Percentiles rank a stretch among this genome's conserved stretches.
These are phyloP conservation scores for Chenopodium formosanum DNA, from an alignment of 148 eudicot genomes.

Conservation along the genomic window DNA sequence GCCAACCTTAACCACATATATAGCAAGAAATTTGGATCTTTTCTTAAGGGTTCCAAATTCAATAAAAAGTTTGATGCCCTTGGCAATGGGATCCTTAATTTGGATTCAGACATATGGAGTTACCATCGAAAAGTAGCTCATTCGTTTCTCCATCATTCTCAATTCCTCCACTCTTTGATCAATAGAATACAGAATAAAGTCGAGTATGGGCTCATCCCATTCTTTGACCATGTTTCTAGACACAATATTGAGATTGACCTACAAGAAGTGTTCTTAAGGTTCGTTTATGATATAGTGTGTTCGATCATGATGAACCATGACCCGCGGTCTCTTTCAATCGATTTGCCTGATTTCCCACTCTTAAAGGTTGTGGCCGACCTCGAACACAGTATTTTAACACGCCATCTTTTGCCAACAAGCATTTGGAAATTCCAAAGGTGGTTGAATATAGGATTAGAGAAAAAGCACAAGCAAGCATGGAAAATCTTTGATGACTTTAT, in stretches of 20 bases:
- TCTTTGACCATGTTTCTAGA: conserved; percentile 30
- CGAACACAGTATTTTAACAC: conserved; percentile 35
- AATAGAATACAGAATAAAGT: conserved; percentile 28
- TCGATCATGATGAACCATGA: conserved; percentile 41
- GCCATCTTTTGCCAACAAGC: conserved; percentile 41
- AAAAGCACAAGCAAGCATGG: conserved; percentile 34
- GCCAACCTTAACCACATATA: conserved; percentile 44
- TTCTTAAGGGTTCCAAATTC: conserved; percentile 43
- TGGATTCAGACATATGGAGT: conserved; percentile 37
- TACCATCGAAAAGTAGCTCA: conserved; percentile 29
- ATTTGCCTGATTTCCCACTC: conserved; percentile 31
- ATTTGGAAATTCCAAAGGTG: conserved; percentile 58
- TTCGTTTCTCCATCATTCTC: conserved; percentile 22
- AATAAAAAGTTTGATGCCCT: conserved; percentile 41
- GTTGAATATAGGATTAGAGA: conserved; percentile 47
- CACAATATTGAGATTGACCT: conserved; percentile 38
- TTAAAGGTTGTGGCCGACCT: conserved; percentile 50
- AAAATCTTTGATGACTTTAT: conserved; percentile 40
- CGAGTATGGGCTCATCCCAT: conserved; percentile 27
- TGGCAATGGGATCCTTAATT: conserved; percentile 58
- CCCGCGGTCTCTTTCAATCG: conserved; percentile 33
- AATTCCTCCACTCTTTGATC: conserved; percentile 28
- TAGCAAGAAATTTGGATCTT: conserved; percentile 46
- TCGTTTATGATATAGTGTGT: conserved; percentile 44
- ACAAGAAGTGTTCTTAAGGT: conserved; percentile 49